These are phyloP conservation scores for Luffa aegyptiaca DNA, from an alignment of 306 rosid genomes.

Conservation along the genomic window DNA sequence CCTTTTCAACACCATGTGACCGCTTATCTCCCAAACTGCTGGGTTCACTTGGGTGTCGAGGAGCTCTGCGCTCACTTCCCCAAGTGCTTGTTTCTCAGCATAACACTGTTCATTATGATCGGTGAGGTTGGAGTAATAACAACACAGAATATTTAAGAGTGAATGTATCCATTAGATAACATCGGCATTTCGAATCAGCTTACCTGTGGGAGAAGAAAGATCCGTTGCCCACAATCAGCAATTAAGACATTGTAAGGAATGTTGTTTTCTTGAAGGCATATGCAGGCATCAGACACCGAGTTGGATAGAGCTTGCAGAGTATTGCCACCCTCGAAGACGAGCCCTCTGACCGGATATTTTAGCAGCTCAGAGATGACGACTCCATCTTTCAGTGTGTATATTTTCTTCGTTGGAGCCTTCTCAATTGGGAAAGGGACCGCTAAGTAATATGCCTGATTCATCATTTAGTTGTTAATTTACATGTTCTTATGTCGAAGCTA, in stretches of 20 bases:
- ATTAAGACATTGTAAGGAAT: slow-evolving; percentile 81
- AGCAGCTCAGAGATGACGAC: slow-evolving; percentile 54
- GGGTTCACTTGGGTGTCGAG: slow-evolving; percentile 97
- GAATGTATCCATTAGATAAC: background rate
- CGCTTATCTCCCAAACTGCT: slow-evolving; percentile 98
- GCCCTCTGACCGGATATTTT: slow-evolving; percentile 81
- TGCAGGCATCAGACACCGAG: slow-evolving; percentile 71
- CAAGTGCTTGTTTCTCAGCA: slow-evolving; percentile 97
- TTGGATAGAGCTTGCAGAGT: slow-evolving; percentile 47
- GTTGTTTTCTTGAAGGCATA: slow-evolving; percentile 73
- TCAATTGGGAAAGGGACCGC: slow-evolving; percentile 82
- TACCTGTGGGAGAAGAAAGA: slow-evolving; percentile 93
- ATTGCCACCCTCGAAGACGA: slow-evolving; percentile 72
- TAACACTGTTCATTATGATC: slow-evolving; percentile 47
- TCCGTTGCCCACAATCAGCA: slow-evolving; percentile 63
- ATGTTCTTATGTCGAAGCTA: background rate
- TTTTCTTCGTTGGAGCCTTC: slow-evolving; percentile 75
- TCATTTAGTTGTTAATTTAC: background rate
- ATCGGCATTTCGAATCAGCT: background rate
- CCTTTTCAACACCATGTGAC: slow-evolving; percentile 95
- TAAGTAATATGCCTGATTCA: slow-evolving; percentile 73
- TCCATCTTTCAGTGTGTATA: slow-evolving; percentile 31
- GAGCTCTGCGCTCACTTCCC: slow-evolving; percentile 78
- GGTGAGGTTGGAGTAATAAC: background rate
- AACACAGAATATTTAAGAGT: background rate